Evolutionary conservation across 179 eudicot genomes (phyloP).

Genomic region (Camellia oleifera): DNA sequence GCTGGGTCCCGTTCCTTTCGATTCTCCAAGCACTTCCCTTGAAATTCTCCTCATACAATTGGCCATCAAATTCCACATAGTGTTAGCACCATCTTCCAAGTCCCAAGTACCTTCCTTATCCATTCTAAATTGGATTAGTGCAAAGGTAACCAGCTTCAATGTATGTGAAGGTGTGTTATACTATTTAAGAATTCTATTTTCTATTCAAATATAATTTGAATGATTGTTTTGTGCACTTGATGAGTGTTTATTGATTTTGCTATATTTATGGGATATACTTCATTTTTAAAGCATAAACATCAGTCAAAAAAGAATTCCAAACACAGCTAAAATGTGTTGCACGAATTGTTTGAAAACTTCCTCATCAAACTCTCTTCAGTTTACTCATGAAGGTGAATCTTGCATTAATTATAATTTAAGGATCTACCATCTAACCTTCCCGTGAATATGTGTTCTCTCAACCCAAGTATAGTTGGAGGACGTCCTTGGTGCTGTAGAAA

Average conservation of each 20-base stretch:
- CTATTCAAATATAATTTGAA: too few species aligned
- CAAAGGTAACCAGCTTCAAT: too few species aligned
- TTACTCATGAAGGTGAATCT: neutral
- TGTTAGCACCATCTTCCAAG: too few species aligned
- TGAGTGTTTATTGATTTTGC: neutral
- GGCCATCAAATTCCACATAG: too few species aligned
- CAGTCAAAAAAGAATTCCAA: neutral
- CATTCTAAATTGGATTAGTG: too few species aligned
- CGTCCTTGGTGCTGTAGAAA: constrained; percentile 51
- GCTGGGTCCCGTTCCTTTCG: too few species aligned
- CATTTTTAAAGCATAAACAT: neutral
- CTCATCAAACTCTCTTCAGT: constrained; percentile 3
- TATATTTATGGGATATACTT: neutral
- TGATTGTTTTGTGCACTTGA: neutral
- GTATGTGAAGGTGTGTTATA: too few species aligned
- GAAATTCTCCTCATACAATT: too few species aligned
- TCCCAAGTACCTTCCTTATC: too few species aligned
- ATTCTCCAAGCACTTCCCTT: too few species aligned
- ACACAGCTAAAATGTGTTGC: neutral
- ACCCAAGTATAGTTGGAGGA: constrained; percentile 82
- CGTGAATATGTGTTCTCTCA: constrained; percentile 98
- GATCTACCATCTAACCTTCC: constrained; percentile 72
- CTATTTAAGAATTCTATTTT: too few species aligned
- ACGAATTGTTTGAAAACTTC: neutral
- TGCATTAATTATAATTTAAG: neutral